Percentiles rank a stretch among this genome's conserved stretches.
These are phyloP conservation scores for Pseudoscleropodium purum DNA, from an alignment of 225 moss, liverwort and hornwort genomes.

Conservation along the genomic window DNA sequence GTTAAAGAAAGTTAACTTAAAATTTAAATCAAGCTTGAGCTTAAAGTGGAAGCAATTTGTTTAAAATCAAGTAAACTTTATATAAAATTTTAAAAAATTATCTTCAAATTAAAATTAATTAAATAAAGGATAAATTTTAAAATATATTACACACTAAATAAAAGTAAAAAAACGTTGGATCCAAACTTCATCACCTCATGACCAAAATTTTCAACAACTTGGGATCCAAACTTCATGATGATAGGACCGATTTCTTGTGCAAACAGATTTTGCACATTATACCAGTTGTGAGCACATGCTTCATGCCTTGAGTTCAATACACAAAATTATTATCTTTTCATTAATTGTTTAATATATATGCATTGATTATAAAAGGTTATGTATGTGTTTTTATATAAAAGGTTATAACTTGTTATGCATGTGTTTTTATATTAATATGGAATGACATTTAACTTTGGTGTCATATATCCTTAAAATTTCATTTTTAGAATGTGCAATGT, in stretches of 20 bases:
- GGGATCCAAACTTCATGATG: accelerated
- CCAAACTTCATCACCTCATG: background rate
- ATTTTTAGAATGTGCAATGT: background rate
- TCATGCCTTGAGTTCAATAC: too few species aligned
- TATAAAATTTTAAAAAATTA: too few species aligned
- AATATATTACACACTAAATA: background rate
- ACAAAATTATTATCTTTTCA: background rate
- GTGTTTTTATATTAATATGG: background rate
- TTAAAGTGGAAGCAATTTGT: background rate
- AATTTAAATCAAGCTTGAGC: background rate
- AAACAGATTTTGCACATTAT: background rate
- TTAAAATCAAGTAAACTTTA: background rate
- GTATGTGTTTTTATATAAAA: too few species aligned
- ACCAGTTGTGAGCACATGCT: background rate
- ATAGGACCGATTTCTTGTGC: accelerated
- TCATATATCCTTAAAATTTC: background rate
- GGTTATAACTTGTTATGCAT: background rate
- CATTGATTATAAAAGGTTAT: background rate
- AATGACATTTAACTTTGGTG: background rate
- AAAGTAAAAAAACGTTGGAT: background rate
- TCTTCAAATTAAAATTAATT: too few species aligned
- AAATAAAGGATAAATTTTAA: too few species aligned
- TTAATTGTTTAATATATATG: background rate
- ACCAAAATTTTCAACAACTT: background rate
- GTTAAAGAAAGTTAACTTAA: background rate